These are phyloP conservation scores for Phylloporus arenicola DNA, from an alignment of 768 basidiomycete species.

Conservation along the genomic window DNA sequence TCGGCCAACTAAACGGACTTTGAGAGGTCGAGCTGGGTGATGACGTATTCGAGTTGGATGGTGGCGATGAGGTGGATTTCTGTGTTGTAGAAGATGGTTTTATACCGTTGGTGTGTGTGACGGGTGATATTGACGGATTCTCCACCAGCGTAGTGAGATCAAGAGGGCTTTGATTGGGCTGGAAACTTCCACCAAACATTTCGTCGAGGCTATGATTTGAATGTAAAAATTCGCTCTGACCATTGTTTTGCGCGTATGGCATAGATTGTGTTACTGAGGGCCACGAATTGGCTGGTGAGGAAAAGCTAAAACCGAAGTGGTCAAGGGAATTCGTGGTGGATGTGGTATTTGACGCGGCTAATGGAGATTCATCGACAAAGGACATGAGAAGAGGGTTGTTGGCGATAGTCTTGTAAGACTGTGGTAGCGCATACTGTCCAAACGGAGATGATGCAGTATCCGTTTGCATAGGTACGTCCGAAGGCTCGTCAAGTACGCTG, in stretches of 20 bases:
- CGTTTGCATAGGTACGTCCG: constrained; percentile 53
- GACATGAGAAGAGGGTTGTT: constrained; percentile 83
- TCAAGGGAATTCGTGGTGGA: constrained; percentile 23
- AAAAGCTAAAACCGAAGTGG: constrained; percentile 42
- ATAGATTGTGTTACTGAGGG: constrained; percentile 12
- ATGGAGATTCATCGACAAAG: constrained; percentile 53
- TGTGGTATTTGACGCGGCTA: constrained; percentile 16
- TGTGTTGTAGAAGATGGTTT: constrained; percentile 14
- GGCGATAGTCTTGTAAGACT: constrained; percentile 71
- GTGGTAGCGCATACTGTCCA: constrained; percentile 42
- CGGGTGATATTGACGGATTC: constrained; percentile 34
- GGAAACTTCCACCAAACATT: constrained; percentile 39
- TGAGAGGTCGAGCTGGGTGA: constrained; percentile 21
- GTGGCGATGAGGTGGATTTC: constrained; percentile 12
- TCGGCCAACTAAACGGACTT: constrained; percentile 27
- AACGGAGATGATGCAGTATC: constrained; percentile 47
- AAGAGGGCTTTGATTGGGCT: constrained; percentile 27
- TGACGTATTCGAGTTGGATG: constrained; percentile 18
- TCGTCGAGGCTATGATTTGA: constrained; percentile 36
- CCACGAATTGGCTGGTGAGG: constrained; percentile 35
- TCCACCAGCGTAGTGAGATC: constrained; percentile 35
- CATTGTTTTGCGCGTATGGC: constrained; percentile 16
- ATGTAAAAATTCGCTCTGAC: constrained; percentile 22
- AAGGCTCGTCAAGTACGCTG: constrained; percentile 58
- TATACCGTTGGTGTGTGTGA: constrained; percentile 38